Percentiles rank a stretch among this genome's conserved stretches.
Conservation (phyloP, 345 rosid genomes). For the Isatis tinctoria region DNA sequence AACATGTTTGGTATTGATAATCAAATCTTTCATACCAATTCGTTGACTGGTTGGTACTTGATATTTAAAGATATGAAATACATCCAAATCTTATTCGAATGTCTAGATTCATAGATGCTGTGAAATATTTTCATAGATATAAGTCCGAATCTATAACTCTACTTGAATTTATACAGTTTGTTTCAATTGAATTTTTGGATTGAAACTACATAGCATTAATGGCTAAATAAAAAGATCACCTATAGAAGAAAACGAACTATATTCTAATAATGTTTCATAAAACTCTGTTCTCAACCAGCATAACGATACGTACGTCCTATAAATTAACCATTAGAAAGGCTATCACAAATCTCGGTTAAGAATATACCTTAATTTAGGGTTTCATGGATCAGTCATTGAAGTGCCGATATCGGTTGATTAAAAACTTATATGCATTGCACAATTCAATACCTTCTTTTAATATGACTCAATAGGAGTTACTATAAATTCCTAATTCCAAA, state of each 20-base stretch:
- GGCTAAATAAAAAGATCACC: not conserved
- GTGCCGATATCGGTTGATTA: constrained; percentile 5
- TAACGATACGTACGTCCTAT: not conserved
- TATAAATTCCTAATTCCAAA: not conserved
- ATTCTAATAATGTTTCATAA: not conserved
- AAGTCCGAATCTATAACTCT: not conserved
- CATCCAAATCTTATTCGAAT: not conserved
- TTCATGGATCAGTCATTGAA: not conserved
- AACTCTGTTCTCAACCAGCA: not conserved
- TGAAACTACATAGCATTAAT: not conserved
- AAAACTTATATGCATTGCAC: not conserved
- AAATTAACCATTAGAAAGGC: not conserved
- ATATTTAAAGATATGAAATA: not conserved
- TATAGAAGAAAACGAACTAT: not conserved
- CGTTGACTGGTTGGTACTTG: not conserved
- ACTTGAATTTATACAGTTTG: not conserved
- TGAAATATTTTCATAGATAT: not conserved
- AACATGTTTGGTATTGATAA: constrained; percentile 7
- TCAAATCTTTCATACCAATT: not conserved
- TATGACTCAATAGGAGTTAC: not conserved
- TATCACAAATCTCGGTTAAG: not conserved
- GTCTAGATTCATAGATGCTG: not conserved
- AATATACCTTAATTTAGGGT: not conserved
- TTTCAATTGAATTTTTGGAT: not conserved
- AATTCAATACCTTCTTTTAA: not conserved